A percentile compares a stretch with the other conserved stretches of the same genome.
Evolutionary conservation across 2,329 filamentous ascomycete species (phyloP).

Genomic region (Cordyceps cateniannulata): DNA sequence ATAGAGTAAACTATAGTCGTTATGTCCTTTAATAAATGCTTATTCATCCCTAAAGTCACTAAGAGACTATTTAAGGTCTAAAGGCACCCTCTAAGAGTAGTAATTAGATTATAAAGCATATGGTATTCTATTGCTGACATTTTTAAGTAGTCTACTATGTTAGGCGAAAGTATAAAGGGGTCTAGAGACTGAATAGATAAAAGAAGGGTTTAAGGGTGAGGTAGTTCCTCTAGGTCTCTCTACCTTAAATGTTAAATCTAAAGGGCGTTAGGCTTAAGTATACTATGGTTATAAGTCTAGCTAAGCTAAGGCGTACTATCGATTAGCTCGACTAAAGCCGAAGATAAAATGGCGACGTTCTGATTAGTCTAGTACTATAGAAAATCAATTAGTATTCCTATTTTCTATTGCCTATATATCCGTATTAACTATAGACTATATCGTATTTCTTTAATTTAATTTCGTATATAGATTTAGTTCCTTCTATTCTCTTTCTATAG

Average conservation of each 20-base stretch:
- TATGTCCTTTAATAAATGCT: not conserved
- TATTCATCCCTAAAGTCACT: not conserved
- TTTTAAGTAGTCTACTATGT: not conserved
- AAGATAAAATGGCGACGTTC: not conserved
- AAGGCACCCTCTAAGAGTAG: not conserved
- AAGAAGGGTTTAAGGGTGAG: not conserved
- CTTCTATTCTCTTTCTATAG: not conserved
- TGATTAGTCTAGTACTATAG: not conserved
- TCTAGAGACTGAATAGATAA: not conserved
- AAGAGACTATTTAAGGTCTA: not conserved
- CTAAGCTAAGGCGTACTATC: not conserved
- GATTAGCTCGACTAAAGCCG: not conserved
- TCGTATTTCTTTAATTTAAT: not conserved
- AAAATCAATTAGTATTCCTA: not conserved
- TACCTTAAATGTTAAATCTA: not conserved
- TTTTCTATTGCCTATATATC: not conserved
- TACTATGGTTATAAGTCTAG: not conserved
- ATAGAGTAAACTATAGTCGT: not conserved
- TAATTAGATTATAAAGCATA: not conserved
- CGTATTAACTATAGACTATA: not conserved
- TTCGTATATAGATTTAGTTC: not conserved
- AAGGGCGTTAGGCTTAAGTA: not conserved
- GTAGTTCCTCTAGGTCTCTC: not conserved
- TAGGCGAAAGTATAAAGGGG: not conserved
- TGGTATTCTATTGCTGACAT: not conserved